phyloP scores from a whole-genome alignment of 1,284 basidiomycete genomes.

The Austroboletus niveus region DNA sequence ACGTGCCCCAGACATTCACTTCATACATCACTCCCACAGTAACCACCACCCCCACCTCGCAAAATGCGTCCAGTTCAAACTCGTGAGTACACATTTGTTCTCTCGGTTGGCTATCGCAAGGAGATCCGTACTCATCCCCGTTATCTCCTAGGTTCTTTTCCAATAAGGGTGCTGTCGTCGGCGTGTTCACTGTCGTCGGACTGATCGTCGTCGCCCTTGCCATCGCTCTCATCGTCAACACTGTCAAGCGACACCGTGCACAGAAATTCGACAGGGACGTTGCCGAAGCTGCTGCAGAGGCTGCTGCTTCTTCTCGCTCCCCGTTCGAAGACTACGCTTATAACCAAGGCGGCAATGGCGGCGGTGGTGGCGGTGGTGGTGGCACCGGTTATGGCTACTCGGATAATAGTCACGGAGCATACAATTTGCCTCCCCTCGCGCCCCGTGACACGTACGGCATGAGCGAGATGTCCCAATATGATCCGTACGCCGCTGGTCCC shows the following conservation, averaged over 20 bases:
- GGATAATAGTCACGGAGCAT: constrained; percentile 63
- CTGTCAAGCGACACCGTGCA: constrained; percentile 60
- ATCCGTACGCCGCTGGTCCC: constrained; percentile 40
- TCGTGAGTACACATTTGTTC: constrained; percentile 21
- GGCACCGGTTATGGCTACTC: constrained; percentile 45
- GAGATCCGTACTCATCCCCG: constrained; percentile 9
- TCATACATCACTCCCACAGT: constrained; percentile 2
- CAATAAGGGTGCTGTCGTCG: constrained; percentile 70
- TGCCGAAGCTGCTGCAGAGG: constrained; percentile 59
- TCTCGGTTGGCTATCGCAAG: background rate
- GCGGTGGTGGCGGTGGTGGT: constrained; percentile 7
- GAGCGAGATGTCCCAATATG: constrained; percentile 46
- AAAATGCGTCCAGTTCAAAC: constrained; percentile 5
- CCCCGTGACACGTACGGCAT: constrained; percentile 47
- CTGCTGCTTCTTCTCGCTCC: constrained; percentile 47
- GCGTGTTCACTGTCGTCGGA: constrained; percentile 67
- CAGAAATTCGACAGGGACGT: constrained; percentile 66
- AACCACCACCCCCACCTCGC: background rate
- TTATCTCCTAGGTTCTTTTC: constrained; percentile 57
- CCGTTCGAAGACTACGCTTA: constrained; percentile 43
- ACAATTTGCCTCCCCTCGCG: constrained; percentile 47
- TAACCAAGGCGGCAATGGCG: constrained; percentile 18
- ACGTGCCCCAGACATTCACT: constrained; percentile 7
- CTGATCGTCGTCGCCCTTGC: constrained; percentile 51
- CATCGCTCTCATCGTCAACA: constrained; percentile 51